Conservation (phyloP, 2,329 filamentous ascomycete genomes). For the Pseudocercospora fijiensis region DNA sequence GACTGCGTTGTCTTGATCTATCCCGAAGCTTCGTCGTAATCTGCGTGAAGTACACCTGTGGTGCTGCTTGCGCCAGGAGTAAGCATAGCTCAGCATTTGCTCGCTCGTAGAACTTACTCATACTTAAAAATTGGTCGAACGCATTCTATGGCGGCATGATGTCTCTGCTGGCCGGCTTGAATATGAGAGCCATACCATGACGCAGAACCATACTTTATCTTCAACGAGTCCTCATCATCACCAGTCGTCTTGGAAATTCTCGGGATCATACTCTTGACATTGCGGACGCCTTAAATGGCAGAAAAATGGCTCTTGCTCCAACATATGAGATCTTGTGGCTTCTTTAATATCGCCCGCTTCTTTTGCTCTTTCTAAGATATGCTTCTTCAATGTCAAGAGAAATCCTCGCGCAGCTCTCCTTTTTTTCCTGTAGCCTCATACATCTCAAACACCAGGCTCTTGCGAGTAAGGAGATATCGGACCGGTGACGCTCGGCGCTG, state of each 20-base stretch:
- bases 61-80: neutral
- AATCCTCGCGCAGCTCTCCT: neutral
- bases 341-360: constrained; percentile 29
- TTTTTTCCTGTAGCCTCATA: constrained; percentile 13
- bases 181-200: neutral
- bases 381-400: neutral
- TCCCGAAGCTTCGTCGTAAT: neutral
- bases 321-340: constrained; percentile 30
- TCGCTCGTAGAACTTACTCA: neutral
- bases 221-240: neutral
- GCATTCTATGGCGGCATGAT: neutral
- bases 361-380: constrained; percentile 20
- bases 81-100: neutral
- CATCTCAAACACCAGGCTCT: neutral
- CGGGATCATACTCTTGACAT: constrained; percentile 17
- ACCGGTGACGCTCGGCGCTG: neutral
- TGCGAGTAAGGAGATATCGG: neutral
- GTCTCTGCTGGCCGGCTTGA: neutral
- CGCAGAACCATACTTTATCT: neutral
- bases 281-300: constrained; percentile 14
- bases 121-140: neutral
- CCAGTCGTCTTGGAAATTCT: constrained; percentile 8
- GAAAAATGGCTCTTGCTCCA: constrained; percentile 27
- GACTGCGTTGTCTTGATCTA: neutral
- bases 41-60: neutral